A percentile compares a stretch with the other conserved stretches of the same genome.
phyloP scores from a whole-genome alignment of 169 alveolate genomes.

The Plasmodium gonderi region DNA sequence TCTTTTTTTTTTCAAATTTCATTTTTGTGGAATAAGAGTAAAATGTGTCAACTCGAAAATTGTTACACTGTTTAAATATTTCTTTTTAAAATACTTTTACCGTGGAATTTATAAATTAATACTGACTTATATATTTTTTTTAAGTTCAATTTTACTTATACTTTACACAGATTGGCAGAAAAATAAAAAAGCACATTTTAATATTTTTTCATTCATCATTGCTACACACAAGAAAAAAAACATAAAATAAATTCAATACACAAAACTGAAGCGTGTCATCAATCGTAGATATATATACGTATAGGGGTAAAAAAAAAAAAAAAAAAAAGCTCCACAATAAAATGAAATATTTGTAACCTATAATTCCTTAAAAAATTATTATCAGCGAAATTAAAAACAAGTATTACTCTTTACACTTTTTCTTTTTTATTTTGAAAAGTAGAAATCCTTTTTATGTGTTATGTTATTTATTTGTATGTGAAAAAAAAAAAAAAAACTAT shows the following conservation, averaged over 20 bases:
- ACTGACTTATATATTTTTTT: background rate
- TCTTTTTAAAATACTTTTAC: background rate
- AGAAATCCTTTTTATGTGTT: background rate
- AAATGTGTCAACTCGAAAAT: background rate
- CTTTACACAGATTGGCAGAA: background rate
- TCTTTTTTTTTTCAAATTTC: background rate
- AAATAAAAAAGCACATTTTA: background rate
- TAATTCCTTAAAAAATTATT: background rate
- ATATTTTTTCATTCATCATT: background rate
- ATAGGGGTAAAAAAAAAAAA: background rate
- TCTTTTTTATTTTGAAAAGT: slow-evolving; percentile 3
- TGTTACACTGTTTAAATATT: background rate
- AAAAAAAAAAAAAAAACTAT: slow-evolving; percentile 12
- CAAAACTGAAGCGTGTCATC: background rate
- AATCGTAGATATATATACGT: background rate
- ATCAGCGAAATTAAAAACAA: background rate
- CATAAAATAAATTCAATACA: background rate
- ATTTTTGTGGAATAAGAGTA: background rate
- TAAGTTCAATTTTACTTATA: background rate
- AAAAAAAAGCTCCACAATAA: background rate
- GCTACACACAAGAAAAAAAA: background rate
- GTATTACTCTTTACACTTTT: slow-evolving; percentile 9
- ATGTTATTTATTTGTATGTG: slow-evolving; percentile 2
- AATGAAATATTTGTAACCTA: background rate
- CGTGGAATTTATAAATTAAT: background rate